A percentile compares a stretch with the other conserved stretches of the same genome.
phyloP scores from a whole-genome alignment of 345 rosid genomes.

The Euphorbia pulcherrima region DNA sequence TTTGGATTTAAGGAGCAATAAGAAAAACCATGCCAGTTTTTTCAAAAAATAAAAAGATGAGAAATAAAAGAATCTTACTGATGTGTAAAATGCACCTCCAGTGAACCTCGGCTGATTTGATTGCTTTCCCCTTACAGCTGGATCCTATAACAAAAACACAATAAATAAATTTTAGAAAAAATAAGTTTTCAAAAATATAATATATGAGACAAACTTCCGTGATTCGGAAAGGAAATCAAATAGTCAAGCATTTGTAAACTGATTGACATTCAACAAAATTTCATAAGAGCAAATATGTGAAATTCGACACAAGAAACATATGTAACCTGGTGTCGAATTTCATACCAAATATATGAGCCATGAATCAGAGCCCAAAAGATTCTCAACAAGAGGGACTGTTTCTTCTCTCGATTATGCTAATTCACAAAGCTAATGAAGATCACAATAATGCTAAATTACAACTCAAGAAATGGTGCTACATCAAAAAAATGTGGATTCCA shows the following conservation, averaged over 20 bases:
- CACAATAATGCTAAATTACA: neutral
- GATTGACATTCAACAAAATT: neutral
- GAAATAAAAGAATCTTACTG: constrained; percentile 33
- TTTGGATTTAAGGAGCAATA: neutral
- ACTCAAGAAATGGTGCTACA: neutral
- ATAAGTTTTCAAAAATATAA: neutral
- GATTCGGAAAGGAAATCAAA: neutral
- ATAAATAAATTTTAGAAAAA: neutral
- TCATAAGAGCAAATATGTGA: too few relatives aligned
- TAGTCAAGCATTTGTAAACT: neutral
- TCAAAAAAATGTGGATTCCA: neutral
- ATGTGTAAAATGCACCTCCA: constrained; percentile 48
- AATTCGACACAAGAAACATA: neutral
- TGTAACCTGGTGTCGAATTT: neutral
- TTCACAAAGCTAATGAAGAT: neutral
- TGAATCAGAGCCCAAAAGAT: neutral
- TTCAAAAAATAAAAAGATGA: neutral
- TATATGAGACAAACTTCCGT: constrained; percentile 1
- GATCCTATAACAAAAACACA: constrained; percentile 34
- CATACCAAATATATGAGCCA: neutral
- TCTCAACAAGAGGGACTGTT: neutral
- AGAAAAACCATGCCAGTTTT: neutral
- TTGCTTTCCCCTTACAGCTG: constrained; percentile 43
- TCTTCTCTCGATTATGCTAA: neutral
- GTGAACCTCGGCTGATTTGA: constrained; percentile 41